phyloP scores from a whole-genome alignment of 2,329 filamentous ascomycete species.

The Taxawa tesnikishii region DNA sequence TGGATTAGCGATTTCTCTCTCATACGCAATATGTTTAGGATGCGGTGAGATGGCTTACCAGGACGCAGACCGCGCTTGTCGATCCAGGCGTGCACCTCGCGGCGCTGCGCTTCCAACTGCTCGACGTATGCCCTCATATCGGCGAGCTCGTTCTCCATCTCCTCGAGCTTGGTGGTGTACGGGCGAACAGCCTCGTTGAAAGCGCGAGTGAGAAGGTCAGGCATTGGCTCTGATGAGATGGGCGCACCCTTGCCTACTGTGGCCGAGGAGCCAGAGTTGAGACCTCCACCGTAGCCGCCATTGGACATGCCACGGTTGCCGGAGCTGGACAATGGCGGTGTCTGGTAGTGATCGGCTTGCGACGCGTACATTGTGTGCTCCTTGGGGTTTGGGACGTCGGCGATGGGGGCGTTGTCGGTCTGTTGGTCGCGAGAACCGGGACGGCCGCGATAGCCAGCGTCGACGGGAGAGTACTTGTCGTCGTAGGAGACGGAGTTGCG shows the following conservation, averaged over 20 bases:
- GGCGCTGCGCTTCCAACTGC: slow-evolving; percentile 37
- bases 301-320: slow-evolving; percentile 8
- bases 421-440: slow-evolving; percentile 25
- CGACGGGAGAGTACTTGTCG: slow-evolving; percentile 24
- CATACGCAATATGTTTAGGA: no score
- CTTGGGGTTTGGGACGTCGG: slow-evolving; percentile 10
- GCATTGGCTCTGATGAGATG: slow-evolving; percentile 27
- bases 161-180: slow-evolving; percentile 41
- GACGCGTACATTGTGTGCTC: slow-evolving; percentile 32
- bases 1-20: neutral
- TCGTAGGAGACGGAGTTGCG: slow-evolving; percentile 34
- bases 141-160: slow-evolving; percentile 37
- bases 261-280: slow-evolving; percentile 1
- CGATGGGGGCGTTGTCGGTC: slow-evolving; percentile 13
- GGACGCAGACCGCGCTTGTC: slow-evolving; percentile 42
- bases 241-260: neutral
- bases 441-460: slow-evolving; percentile 25
- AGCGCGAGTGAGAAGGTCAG: slow-evolving; percentile 37
- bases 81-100: slow-evolving; percentile 42
- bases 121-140: slow-evolving; percentile 38
- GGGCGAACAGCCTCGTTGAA: slow-evolving; percentile 42
- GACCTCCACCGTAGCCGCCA: slow-evolving; percentile 10
- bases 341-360: slow-evolving; percentile 6
- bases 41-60: slow-evolving; percentile 24
- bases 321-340: slow-evolving; percentile 7